Base-by-base conservation (phyloP, 495 filamentous ascomycete genomes). In the Niebla homalea region DNA sequence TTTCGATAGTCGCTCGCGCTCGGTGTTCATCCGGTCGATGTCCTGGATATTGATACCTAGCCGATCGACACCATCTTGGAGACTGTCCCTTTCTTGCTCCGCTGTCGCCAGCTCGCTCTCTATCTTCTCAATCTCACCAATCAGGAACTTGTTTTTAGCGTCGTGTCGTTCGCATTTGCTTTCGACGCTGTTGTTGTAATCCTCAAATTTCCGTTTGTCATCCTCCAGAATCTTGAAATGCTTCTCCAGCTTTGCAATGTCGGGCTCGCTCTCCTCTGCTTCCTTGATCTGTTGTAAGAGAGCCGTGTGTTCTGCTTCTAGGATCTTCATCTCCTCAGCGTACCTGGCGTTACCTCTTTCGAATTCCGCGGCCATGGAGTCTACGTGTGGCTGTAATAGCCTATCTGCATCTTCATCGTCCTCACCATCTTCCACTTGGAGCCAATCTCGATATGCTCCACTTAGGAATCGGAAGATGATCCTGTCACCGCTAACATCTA, bases 1-100 rank as follows among this genome's bases (percentile, higher is more conserved):
- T 58, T 83, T 90, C 46, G 92, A 84, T 29, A 97, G 75, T 12
- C 93, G 82, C 60, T 97, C 92, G 29, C 89, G 81, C 63, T 97
- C 92, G 19, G 83, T 80, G 55, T 86, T 94, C 90, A 99, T 95
- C 59, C 89, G 89, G 73, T 99, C 92, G 63, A 99, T 96, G 70
- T 97, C 93, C 63, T 87, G 83, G 60, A 93, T 89, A 42, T 86
- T 92, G 57, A 99, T 88, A 4, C 90, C 92, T 60, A 93, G 87
- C 52, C 80, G 80, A 61, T 97, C 89, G 36, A 99, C 85, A 15
- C 83, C 80, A 29, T 80, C 76, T 60, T 96, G 88, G 22, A 97
- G 75, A 16, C 75, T 72, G n/a, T 74, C 66, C 46, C 82, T 78
- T 61, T 97, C 90, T 10, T 83, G 76, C 50, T 97, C 89, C 6